A percentile compares a stretch with the other conserved stretches of the same genome.
Evolutionary conservation across 495 filamentous ascomycete species (phyloP).

Genomic region (Evernia prunastri): DNA sequence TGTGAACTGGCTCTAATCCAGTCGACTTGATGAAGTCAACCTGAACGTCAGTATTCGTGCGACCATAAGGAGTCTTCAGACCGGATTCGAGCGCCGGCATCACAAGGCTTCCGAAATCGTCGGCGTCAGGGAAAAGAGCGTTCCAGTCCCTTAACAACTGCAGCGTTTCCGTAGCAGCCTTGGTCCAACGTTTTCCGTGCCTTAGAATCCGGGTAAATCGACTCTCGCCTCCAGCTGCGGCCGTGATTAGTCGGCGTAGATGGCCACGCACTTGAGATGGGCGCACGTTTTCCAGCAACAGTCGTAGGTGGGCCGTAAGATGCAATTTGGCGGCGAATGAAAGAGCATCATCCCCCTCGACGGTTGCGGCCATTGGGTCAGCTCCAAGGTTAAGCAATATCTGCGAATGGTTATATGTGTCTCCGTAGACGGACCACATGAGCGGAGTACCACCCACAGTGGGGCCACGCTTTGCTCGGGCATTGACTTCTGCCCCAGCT

Average conservation of each 20-base stretch:
- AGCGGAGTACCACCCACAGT: conserved; percentile 30
- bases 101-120: conserved; percentile 20
- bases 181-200: conserved; percentile 25
- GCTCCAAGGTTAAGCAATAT: conserved; percentile 27
- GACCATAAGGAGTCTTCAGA: conserved; percentile 21
- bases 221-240: conserved; percentile 26
- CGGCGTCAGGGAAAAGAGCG: conserved; percentile 21
- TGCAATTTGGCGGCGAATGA: conserved; percentile 27
- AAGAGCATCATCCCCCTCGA: conserved; percentile 25
- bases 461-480: conserved; percentile 22
- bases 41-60: conserved; percentile 30
- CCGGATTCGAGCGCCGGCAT: conserved; percentile 17
- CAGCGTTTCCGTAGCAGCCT: conserved; percentile 20
- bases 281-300: conserved; percentile 25
- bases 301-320: conserved; percentile 23
- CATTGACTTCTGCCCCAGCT: conserved; percentile 31
- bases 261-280: conserved; percentile 23
- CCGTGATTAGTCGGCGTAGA: conserved; percentile 20
- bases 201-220: conserved; percentile 27
- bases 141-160: conserved; percentile 24
- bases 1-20: conserved; percentile 13
- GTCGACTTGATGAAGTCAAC: conserved; percentile 21
- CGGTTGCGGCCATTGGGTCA: conserved; percentile 20
- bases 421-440: conserved; percentile 28
- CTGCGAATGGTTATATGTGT: conserved; percentile 24